These are phyloP conservation scores for Chloris gayana DNA, from an alignment of 176 grass and related monocot genomes.

Conservation along the genomic window DNA sequence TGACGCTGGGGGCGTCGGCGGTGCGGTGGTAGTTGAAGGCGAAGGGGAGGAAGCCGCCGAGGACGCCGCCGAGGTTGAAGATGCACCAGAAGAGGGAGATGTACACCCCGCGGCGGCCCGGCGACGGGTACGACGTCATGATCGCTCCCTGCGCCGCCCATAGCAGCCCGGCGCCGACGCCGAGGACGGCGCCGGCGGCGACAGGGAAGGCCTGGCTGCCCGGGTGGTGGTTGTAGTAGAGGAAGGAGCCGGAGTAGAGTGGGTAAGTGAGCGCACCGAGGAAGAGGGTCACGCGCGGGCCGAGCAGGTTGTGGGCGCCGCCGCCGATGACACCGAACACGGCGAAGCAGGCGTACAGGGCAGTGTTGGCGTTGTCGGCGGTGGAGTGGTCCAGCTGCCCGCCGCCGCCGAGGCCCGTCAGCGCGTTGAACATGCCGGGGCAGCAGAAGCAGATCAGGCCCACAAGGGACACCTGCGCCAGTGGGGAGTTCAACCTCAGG, in stretches of 20 bases:
- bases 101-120: conserved; percentile 66
- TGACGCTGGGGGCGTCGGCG: conserved; percentile 42
- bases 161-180: conserved; percentile 48
- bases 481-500: conserved; percentile 75
- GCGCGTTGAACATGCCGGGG: conserved; percentile 88
- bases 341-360: conserved; percentile 83
- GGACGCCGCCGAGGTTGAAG: conserved; percentile 82
- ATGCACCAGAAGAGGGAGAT: conserved; percentile 92
- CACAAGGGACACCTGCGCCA: conserved; percentile 71
- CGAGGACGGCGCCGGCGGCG: conserved; percentile 50
- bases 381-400: too few relatives aligned
- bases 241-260: conserved; percentile 83
- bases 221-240: conserved; percentile 84
- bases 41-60: conserved; percentile 94
- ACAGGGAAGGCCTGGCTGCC: conserved; percentile 54
- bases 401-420: too few relatives aligned
- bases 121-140: conserved; percentile 81
- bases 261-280: conserved; percentile 71
- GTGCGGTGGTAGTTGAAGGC: conserved; percentile 58
- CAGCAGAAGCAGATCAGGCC: conserved; percentile 93
- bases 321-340: conserved; percentile 85
- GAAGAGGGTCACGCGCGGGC: conserved; percentile 75
- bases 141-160: conserved; percentile 88
- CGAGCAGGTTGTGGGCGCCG: conserved; percentile 77
- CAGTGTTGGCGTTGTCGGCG: not conserved